Conservation (phyloP, 2,329 filamentous ascomycete genomes). For the Cadophora malorum region DNA sequence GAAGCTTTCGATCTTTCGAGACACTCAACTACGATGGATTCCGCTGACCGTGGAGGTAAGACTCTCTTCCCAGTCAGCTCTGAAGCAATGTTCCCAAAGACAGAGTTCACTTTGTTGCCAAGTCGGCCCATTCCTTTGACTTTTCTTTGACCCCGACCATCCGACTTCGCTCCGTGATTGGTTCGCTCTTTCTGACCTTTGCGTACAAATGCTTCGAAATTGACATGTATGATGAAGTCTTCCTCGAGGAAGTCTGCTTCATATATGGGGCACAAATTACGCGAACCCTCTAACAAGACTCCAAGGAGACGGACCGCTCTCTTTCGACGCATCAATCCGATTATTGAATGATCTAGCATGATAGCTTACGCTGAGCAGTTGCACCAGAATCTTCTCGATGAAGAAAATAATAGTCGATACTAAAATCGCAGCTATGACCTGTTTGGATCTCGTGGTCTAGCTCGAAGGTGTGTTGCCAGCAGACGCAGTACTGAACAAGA, state of each 20-base stretch:
- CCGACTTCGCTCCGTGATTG: background rate
- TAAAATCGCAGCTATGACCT: slow-evolving; percentile 24
- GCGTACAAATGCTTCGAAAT: slow-evolving; percentile 13
- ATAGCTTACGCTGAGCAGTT: slow-evolving; percentile 73
- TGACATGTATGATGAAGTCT: slow-evolving; percentile 79
- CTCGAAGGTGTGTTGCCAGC: slow-evolving; percentile 18
- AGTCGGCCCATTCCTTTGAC: slow-evolving; percentile 7
- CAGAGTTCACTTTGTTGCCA: slow-evolving; percentile 23
- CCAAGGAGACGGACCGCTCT: slow-evolving; percentile 80
- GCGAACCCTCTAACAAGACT: slow-evolving; percentile 90
- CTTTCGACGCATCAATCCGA: slow-evolving; percentile 88
- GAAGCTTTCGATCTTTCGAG: slow-evolving; percentile 22
- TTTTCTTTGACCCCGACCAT: background rate
- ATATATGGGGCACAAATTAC: slow-evolving; percentile 86
- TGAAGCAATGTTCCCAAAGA: slow-evolving; percentile 25
- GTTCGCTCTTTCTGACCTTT: slow-evolving; percentile 7
- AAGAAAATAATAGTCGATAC: slow-evolving; percentile 25
- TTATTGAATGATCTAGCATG: slow-evolving; percentile 82
- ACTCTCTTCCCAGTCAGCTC: slow-evolving; percentile 24
- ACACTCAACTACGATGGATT: slow-evolving; percentile 19
- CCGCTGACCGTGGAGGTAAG: slow-evolving; percentile 13
- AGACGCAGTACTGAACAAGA: slow-evolving; percentile 24
- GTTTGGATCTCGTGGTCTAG: slow-evolving; percentile 23
- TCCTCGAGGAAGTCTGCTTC: slow-evolving; percentile 87
- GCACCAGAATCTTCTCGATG: slow-evolving; percentile 25